Evolutionary conservation across 176 grass and related monocot genomes (phyloP).

Genomic region (Bromus sterilis): DNA sequence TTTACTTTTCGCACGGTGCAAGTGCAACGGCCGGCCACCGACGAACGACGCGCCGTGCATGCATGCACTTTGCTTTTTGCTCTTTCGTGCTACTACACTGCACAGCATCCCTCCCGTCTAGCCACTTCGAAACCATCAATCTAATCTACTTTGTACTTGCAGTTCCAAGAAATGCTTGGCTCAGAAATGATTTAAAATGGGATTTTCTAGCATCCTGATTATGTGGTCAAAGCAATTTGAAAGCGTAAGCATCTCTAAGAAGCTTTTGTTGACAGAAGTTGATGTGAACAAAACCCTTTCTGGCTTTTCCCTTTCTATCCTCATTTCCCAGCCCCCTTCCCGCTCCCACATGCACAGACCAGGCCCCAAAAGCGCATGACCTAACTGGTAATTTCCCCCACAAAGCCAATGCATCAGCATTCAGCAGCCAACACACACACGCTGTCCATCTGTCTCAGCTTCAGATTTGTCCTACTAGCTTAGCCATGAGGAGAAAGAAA

Average conservation of each 20-base stretch:
- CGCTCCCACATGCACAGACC: conserved; percentile 31
- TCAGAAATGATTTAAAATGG: neutral
- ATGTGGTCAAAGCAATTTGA: conserved; percentile 34
- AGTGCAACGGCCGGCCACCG: neutral
- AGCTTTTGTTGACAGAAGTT: conserved; percentile 62
- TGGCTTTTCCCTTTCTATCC: conserved; percentile 48
- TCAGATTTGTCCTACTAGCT: conserved; percentile 69
- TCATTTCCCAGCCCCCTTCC: conserved; percentile 32
- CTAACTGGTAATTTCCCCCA: conserved; percentile 5
- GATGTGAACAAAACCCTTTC: conserved; percentile 40
- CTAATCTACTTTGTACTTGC: neutral
- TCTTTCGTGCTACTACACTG: neutral
- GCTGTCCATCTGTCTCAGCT: neutral
- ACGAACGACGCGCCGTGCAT: neutral
- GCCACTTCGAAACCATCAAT: neutral
- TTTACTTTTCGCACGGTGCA: neutral
- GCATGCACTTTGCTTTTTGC: neutral
- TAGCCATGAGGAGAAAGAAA: neutral
- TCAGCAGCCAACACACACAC: neutral
- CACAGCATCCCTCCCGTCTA: neutral
- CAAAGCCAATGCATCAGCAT: neutral
- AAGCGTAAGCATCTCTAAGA: conserved; percentile 63
- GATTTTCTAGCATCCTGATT: neutral
- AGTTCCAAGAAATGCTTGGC: neutral
- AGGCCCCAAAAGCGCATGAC: conserved; percentile 26